Base-by-base conservation (phyloP, 1,139 yeast genomes). In the Lodderomyces metapsilosis region DNA sequence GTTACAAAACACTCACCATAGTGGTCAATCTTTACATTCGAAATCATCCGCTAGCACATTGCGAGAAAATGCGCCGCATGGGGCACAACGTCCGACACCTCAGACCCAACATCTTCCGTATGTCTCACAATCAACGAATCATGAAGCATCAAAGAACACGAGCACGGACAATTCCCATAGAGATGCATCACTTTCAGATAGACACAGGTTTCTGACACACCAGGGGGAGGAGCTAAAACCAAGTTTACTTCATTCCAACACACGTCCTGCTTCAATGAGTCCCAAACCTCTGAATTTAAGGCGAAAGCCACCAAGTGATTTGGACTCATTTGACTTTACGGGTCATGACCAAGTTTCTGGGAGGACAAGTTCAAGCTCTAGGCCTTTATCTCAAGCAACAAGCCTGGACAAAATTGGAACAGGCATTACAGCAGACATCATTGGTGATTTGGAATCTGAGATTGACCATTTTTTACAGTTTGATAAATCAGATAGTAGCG, bases 241-340 rank as follows among this genome's bases (percentile, higher is more conserved):
- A 8, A 28, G 32, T 15, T 16, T 28, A 28, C 18, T 15, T 9
- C 32, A 18, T 15, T 28, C 9, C 18, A 13, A 28, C 32, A n/a
- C 32, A 16, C 32, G 8, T 8, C 18, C 5, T 15, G 18, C 32
- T 16, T 28, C 32, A 4, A 3, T 18, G n/a, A 28, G 32, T 12
- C 40, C 43, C 3, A 36, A 36, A 18, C 39, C 39, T 1, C 40
- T 8, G 18, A 18, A 12, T 22, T 33, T 18, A 34, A 31, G 16
- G 12, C 50, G 66, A 23, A 59, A 57, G 46, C 61, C 64, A 5
- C 64, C 64, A 3, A 59, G 62, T 22, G 51, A 44, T 15, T 34
- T 46, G 15, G 49, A 50, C 11, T 36, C 47, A 2, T 47, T 46
- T 36, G 43, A 40, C 21, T 41, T 43, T 38, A 43, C 12, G 3